Percentiles rank a stretch among this genome's conserved stretches.
Evolutionary conservation across 306 rosid species (phyloP).

Genomic region (Cucurbita argyrosperma): DNA sequence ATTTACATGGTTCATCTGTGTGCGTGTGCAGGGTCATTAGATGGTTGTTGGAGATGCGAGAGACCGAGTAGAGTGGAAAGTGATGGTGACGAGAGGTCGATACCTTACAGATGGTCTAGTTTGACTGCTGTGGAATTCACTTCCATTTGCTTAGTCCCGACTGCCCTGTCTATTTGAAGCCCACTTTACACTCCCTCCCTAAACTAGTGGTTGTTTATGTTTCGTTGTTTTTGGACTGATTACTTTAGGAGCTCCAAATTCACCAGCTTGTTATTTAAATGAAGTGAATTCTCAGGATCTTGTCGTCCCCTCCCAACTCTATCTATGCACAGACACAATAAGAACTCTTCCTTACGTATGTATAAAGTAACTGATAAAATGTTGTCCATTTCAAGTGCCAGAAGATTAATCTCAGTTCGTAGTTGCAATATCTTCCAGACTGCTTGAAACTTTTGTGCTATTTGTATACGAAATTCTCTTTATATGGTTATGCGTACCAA

Average conservation of each 20-base stretch:
- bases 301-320: not conserved
- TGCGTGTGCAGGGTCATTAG: not conserved
- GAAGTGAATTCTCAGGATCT: not conserved
- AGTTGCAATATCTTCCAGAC: not conserved
- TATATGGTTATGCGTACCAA: not conserved
- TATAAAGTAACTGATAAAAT: not conserved
- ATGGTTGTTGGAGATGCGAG: not conserved
- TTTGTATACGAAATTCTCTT: not conserved
- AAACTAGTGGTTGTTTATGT: not conserved
- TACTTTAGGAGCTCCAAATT: constrained; percentile 8
- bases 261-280: constrained; percentile 6
- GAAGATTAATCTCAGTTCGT: not conserved
- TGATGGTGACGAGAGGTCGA: not conserved
- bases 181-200: not conserved
- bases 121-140: not conserved
- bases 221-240: constrained; percentile 3
- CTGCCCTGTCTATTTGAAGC: not conserved
- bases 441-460: not conserved
- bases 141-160: not conserved
- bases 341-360: not conserved
- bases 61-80: not conserved
- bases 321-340: not conserved
- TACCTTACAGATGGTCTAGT: not conserved
- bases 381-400: not conserved
- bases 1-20: not conserved